Evolutionary conservation across 2,329 filamentous ascomycete species (phyloP).

Genomic region (Botrytis sinoallii): DNA sequence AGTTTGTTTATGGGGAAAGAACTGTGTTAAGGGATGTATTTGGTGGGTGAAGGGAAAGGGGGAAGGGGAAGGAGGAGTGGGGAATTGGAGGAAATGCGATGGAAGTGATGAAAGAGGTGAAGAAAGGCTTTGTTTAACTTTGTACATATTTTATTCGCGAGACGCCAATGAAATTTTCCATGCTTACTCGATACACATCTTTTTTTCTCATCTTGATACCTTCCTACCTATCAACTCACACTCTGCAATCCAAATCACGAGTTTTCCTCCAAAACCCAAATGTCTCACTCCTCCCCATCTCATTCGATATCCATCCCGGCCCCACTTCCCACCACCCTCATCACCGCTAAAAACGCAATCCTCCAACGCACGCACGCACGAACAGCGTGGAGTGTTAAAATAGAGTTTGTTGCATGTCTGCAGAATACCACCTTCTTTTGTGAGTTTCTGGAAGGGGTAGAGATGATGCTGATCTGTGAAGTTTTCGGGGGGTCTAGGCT

Average conservation of each 20-base stretch:
- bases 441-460: too few species aligned
- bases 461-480: too few species aligned
- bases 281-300: neutral
- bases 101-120: too few species aligned
- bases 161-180: neutral
- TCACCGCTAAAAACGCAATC: neutral
- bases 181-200: neutral
- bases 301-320: neutral
- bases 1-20: neutral
- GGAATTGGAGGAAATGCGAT: too few species aligned
- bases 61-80: too few species aligned
- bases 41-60: too few species aligned
- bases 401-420: neutral
- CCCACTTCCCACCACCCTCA: neutral
- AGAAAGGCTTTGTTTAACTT: neutral
- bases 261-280: neutral
- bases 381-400: neutral
- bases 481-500: too few species aligned
- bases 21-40: neutral
- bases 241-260: neutral
- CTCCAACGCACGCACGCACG: neutral
- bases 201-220: too few species aligned
- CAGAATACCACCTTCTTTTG: too few species aligned
- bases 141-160: neutral
- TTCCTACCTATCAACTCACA: too few species aligned